Evolutionary conservation across 2,329 filamentous ascomycete genomes (phyloP), one percentile per base, ranked within the genome.

Genomic region (Arachnopeziza araneosa): DNA sequence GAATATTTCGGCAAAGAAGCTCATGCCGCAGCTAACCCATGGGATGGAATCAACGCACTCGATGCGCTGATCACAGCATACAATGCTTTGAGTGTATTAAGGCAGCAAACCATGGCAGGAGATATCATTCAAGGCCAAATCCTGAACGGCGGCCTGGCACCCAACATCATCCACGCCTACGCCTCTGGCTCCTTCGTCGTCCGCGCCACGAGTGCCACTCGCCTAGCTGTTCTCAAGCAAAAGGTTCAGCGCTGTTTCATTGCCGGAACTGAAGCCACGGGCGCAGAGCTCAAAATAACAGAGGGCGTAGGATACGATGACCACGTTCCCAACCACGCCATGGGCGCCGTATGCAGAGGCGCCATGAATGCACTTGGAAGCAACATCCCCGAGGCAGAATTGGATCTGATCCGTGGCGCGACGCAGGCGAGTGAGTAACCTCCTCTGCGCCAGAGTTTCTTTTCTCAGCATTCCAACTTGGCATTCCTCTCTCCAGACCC

Each of bases 371-470:
- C 53, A 44, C 74, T 76, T 49, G 73, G 64, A 63, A 66, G 73
- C 61, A 49, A 72, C 56, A 77, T 75, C 63, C 69, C 74, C 0
- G 62, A 63, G 1, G 73, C 73, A 12, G 76, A 78, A 2, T 54
- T 77, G 7, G 79, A 80, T 59, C 71, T 75, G 56, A 69, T 76
- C 10, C 66, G 70, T 3, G 77, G 78, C 0, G 68, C 72, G 24
- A 79, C 77, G 17, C n/a, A 77, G 75, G 82, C 83, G 4, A 83
- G 80, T n/a, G n/a, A n/a, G n/a, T n/a, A n/a, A n/a, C n/a, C n/a
- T n/a, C n/a, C n/a, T n/a, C n/a, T n/a, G n/a, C n/a, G n/a, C n/a
- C n/a, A n/a, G n/a, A n/a, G n/a, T n/a, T n/a, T n/a, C n/a, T n/a
- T n/a, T n/a, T n/a, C n/a, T n/a, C n/a, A n/a, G n/a, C n/a, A n/a